A percentile compares a stretch with the other conserved stretches of the same genome.
These are phyloP conservation scores for Lecanicillium sp. DNA, from an alignment of 2,329 filamentous ascomycete genomes.

Conservation along the genomic window DNA sequence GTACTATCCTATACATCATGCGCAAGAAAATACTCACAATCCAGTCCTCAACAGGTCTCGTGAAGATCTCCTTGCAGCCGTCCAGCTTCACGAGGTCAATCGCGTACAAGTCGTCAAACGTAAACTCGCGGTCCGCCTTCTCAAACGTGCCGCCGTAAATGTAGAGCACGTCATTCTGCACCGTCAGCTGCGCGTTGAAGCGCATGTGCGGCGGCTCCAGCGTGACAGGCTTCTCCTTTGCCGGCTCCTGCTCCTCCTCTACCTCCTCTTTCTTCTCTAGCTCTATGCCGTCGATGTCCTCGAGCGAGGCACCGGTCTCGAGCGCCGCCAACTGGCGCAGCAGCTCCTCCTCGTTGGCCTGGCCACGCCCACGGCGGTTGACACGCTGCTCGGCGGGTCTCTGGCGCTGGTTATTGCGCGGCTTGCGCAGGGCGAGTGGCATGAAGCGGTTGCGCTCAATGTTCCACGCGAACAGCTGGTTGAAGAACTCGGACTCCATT, in stretches of 20 bases:
- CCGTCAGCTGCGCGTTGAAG: conserved; percentile 85
- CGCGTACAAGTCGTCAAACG: conserved; percentile 90
- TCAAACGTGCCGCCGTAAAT: conserved; percentile 95
- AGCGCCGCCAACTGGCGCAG: conserved; percentile 80
- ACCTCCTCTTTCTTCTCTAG: conserved; percentile 46
- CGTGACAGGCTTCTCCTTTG: conserved; percentile 57
- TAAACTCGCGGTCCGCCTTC: conserved; percentile 90
- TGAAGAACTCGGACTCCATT: conserved; percentile 97
- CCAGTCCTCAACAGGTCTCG: conserved; percentile 79
- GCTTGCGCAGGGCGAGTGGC: conserved; percentile 68
- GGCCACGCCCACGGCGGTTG: conserved; percentile 64
- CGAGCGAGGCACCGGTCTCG: conserved; percentile 64
- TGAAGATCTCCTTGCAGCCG: conserved; percentile 88
- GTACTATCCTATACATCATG: conserved; percentile 24
- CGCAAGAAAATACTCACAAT: conserved; percentile 40
- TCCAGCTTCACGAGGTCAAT: conserved; percentile 93
- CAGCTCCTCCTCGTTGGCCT: conserved; percentile 88
- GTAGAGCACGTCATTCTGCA: conserved; percentile 88
- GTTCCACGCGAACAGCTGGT: conserved; percentile 86
- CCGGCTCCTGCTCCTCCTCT: conserved; percentile 49
- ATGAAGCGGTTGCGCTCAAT: conserved; percentile 95
- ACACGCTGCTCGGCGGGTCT: conserved; percentile 48
- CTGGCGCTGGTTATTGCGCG: conserved; percentile 58
- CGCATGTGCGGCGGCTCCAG: conserved; percentile 84
- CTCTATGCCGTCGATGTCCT: conserved; percentile 43